Evolutionary conservation across 768 basidiomycete genomes (phyloP).

Genomic region (Glaciozyma martinii): DNA sequence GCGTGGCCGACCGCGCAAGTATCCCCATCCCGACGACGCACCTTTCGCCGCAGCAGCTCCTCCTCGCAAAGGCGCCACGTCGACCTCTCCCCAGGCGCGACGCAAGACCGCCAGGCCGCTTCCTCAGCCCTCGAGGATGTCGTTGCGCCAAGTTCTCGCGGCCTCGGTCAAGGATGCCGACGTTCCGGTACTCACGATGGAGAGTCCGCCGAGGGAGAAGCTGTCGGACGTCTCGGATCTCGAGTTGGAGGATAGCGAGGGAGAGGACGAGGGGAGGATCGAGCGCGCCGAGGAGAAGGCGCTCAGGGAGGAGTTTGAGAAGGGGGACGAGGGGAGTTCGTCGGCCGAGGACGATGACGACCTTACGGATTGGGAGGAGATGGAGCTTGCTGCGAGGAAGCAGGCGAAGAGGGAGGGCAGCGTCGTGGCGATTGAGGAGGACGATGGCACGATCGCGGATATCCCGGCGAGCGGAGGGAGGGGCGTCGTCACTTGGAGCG

Average conservation of each 20-base stretch:
- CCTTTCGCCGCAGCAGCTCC: too few relatives aligned
- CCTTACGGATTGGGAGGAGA: background rate
- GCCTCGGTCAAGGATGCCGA: slow-evolving; percentile 19
- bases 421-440: slow-evolving; percentile 12
- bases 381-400: background rate
- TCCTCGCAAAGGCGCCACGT: too few relatives aligned
- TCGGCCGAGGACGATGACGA: background rate
- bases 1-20: background rate
- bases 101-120: background rate
- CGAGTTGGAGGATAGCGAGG: slow-evolving; percentile 2
- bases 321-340: background rate
- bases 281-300: slow-evolving; percentile 21
- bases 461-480: slow-evolving; percentile 16
- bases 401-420: slow-evolving; percentile 12
- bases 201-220: background rate
- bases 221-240: slow-evolving; percentile 11
- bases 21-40: background rate
- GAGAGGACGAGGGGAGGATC: slow-evolving; percentile 3
- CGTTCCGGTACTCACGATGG: background rate
- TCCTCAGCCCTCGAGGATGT: slow-evolving; percentile 3
- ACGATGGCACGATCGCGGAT: slow-evolving; percentile 21
- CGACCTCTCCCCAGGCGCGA: background rate
- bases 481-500: slow-evolving; percentile 29
- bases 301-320: slow-evolving; percentile 17
- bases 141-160: slow-evolving; percentile 26